Conservation (phyloP, 2,329 filamentous ascomycete species). For the Chaetomium sp. region DNA sequence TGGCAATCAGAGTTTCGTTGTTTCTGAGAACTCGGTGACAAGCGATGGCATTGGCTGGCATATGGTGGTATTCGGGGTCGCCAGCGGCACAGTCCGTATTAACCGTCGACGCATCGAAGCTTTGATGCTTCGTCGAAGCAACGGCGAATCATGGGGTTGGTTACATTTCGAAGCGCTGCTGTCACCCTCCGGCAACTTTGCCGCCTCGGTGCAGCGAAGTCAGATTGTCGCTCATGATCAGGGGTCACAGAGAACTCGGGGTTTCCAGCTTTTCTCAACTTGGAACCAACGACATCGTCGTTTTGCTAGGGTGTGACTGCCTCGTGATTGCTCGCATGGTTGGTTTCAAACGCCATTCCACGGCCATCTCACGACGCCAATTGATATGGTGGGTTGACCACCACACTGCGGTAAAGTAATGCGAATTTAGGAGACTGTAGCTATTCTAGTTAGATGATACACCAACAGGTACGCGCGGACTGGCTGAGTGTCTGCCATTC, state of each 20-base stretch:
- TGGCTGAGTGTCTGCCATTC: too few species aligned
- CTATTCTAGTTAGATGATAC: neutral
- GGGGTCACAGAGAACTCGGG: neutral
- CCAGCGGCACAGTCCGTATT: slow-evolving; percentile 23
- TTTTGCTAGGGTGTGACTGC: neutral
- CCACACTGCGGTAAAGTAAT: neutral
- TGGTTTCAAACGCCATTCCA: neutral
- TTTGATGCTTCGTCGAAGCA: slow-evolving; percentile 1
- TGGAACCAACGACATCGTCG: neutral
- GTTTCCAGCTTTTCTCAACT: neutral
- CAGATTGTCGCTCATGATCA: neutral
- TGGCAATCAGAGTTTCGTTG: neutral
- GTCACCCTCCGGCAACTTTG: neutral
- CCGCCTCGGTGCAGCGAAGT: slow-evolving; percentile 7
- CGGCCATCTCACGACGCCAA: neutral
- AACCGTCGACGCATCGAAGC: neutral
- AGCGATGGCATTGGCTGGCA: neutral
- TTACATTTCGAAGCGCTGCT: slow-evolving; percentile 3
- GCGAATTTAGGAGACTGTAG: neutral
- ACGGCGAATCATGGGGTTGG: slow-evolving; percentile 11
- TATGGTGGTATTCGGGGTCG: slow-evolving; percentile 19
- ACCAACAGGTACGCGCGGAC: too few species aligned
- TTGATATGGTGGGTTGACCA: neutral
- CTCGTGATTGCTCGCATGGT: neutral
- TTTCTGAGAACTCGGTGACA: neutral